Percentiles rank a stretch among this genome's conserved stretches.
Evolutionary conservation across 2,329 filamentous ascomycete genomes (phyloP).

Genomic region (Beauveria medogensis): DNA sequence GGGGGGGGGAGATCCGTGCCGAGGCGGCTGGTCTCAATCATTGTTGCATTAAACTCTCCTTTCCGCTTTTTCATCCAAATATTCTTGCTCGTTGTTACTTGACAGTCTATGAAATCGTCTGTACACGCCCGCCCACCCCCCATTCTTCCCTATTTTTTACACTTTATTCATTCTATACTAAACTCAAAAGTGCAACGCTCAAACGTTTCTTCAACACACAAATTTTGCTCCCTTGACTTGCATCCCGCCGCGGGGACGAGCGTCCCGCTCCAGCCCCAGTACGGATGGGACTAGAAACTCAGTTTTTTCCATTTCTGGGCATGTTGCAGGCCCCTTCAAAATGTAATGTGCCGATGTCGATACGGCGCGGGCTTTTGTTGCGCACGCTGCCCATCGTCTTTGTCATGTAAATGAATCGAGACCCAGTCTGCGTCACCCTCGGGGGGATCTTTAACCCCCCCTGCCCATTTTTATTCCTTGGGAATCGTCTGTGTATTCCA

Average conservation of each 20-base stretch:
- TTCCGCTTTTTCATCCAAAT: neutral
- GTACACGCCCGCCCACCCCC: neutral
- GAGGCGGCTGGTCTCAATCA: neutral
- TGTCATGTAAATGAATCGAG: neutral
- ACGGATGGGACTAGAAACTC: conserved; percentile 4
- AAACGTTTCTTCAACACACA: conserved; percentile 4
- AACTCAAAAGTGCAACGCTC: neutral
- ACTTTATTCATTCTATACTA: neutral
- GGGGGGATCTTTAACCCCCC: neutral
- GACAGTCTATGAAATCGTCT: too few relatives aligned
- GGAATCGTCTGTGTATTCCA: neutral
- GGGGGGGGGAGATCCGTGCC: conserved; percentile 6
- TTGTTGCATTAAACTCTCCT: neutral
- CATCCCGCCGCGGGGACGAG: neutral
- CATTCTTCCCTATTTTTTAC: too few relatives aligned
- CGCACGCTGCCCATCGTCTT: neutral
- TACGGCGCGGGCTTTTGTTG: neutral
- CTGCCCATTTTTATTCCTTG: neutral
- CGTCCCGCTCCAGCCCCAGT: conserved; percentile 2
- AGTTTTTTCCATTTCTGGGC: neutral
- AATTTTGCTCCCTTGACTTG: neutral
- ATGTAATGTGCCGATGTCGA: conserved; percentile 4
- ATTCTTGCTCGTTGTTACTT: neutral
- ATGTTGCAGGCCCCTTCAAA: neutral
- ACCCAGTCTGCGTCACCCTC: neutral